These are phyloP conservation scores for Corchorus olitorius DNA, from an alignment of 345 rosid species.

Conservation along the genomic window DNA sequence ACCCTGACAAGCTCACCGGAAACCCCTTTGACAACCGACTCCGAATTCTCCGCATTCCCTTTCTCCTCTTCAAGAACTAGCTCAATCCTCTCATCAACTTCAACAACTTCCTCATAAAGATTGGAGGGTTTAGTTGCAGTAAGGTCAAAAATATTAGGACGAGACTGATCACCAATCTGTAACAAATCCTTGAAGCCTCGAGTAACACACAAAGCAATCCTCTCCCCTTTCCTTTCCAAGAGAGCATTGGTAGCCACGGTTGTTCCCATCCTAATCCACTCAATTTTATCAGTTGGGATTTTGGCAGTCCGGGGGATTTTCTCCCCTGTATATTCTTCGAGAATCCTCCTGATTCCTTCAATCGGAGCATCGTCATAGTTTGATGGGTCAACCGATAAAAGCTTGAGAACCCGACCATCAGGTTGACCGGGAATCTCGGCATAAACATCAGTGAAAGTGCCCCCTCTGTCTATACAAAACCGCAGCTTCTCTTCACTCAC, in stretches of 20 bases:
- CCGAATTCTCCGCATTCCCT: slow-evolving; percentile 22
- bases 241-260: slow-evolving; percentile 96
- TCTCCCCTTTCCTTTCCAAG: slow-evolving; percentile 92
- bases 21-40: slow-evolving; percentile 55
- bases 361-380: slow-evolving; percentile 97
- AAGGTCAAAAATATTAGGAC: slow-evolving; percentile 85
- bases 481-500: slow-evolving; percentile 54
- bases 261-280: slow-evolving; percentile 98
- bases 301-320: slow-evolving; percentile 66
- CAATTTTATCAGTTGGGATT: slow-evolving; percentile 86
- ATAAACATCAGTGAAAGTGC: slow-evolving; percentile 95
- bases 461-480: slow-evolving; percentile 95
- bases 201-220: slow-evolving; percentile 90
- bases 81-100: slow-evolving; percentile 92
- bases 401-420: slow-evolving; percentile 77
- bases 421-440: slow-evolving; percentile 85
- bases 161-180: slow-evolving; percentile 96
- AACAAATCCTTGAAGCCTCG: slow-evolving; percentile 82
- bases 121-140: slow-evolving; percentile 78
- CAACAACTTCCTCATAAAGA: slow-evolving; percentile 84
- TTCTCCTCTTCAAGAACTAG: slow-evolving; percentile 54
- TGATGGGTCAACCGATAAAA: slow-evolving; percentile 89
- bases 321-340: slow-evolving; percentile 73
- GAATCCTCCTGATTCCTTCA: slow-evolving; percentile 91
- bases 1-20: slow-evolving; percentile 90